phyloP scores from a whole-genome alignment of 2,329 filamentous ascomycete genomes.

The Beauveria asiatica region DNA sequence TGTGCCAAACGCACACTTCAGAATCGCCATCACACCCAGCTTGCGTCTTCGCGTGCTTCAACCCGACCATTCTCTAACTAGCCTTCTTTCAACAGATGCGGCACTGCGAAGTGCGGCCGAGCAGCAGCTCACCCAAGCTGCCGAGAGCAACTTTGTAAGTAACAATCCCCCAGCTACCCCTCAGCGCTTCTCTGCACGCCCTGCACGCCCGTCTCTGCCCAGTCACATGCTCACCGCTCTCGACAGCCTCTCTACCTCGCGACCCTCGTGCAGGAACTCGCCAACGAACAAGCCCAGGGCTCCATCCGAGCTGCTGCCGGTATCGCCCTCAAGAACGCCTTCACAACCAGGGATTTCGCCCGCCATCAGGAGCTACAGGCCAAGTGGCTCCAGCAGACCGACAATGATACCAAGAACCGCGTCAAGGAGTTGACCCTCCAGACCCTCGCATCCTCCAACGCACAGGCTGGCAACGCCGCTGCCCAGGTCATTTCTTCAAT shows the following conservation, averaged over 20 bases:
- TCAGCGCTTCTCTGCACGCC: constrained; percentile 1
- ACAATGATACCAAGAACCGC: constrained; percentile 70
- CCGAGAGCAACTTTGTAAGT: constrained; percentile 88
- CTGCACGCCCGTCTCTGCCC: constrained; percentile 10
- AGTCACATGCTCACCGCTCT: constrained; percentile 20
- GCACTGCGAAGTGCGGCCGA: constrained; percentile 83
- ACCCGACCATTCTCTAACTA: constrained; percentile 22
- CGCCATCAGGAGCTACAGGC: constrained; percentile 84
- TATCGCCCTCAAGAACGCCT: constrained; percentile 96
- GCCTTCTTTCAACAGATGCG: constrained; percentile 56
- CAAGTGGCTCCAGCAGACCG: constrained; percentile 84
- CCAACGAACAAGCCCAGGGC: constrained; percentile 75
- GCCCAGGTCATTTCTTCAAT: constrained; percentile 95
- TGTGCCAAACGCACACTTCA: constrained; percentile 8
- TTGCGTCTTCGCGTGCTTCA: background rate
- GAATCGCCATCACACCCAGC: constrained; percentile 7
- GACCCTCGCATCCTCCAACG: constrained; percentile 71
- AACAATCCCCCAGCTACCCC: constrained; percentile 16
- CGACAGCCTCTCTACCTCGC: constrained; percentile 80
- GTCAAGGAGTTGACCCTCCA: constrained; percentile 89
- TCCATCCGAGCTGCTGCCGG: constrained; percentile 89
- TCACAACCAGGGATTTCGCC: constrained; percentile 82
- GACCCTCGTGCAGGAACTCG: constrained; percentile 86
- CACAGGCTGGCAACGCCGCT: constrained; percentile 77
- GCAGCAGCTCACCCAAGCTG: constrained; percentile 85